phyloP scores from a whole-genome alignment of 2,329 filamentous ascomycete species.

The Scortechinia acanthostroma region DNA sequence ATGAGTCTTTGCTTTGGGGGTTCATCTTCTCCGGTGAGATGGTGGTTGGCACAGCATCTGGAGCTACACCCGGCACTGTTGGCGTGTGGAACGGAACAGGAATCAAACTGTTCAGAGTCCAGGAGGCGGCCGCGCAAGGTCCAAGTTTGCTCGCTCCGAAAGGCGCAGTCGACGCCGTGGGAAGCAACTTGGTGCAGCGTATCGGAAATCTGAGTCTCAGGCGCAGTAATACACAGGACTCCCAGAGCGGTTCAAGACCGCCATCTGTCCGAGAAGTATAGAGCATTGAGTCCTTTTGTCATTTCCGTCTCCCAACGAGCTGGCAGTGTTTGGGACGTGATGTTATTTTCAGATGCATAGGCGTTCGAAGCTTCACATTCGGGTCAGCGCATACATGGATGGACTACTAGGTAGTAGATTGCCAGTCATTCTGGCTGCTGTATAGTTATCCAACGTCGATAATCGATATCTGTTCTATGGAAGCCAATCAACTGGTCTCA shows the following conservation, averaged over 20 bases:
- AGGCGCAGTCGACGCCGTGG: constrained; percentile 87
- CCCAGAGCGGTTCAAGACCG: background rate
- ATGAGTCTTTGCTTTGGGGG: constrained; percentile 88
- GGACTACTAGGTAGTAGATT: too few relatives aligned
- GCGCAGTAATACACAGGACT: background rate
- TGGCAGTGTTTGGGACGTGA: too few relatives aligned
- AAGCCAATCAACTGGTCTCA: too few relatives aligned
- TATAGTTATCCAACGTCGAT: too few relatives aligned
- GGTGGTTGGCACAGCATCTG: constrained; percentile 53
- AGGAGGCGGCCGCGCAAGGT: constrained; percentile 73
- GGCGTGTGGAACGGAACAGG: constrained; percentile 90
- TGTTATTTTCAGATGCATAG: too few relatives aligned
- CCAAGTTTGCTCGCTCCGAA: constrained; percentile 78
- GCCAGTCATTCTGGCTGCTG: too few relatives aligned
- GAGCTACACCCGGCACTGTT: constrained; percentile 56
- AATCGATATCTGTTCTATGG: too few relatives aligned
- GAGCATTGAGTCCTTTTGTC: too few relatives aligned
- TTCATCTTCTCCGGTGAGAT: constrained; percentile 88
- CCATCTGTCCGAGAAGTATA: background rate
- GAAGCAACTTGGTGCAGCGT: constrained; percentile 78
- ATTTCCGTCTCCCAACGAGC: too few relatives aligned
- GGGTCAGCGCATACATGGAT: too few relatives aligned
- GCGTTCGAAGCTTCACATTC: too few relatives aligned
- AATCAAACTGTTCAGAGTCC: constrained; percentile 83
- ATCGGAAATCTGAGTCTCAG: constrained; percentile 76